Evolutionary conservation across 352 stramenopile genomes (phyloP), one percentile per base, ranked within the genome.

Genomic region (Phytophthora aleatoria): DNA sequence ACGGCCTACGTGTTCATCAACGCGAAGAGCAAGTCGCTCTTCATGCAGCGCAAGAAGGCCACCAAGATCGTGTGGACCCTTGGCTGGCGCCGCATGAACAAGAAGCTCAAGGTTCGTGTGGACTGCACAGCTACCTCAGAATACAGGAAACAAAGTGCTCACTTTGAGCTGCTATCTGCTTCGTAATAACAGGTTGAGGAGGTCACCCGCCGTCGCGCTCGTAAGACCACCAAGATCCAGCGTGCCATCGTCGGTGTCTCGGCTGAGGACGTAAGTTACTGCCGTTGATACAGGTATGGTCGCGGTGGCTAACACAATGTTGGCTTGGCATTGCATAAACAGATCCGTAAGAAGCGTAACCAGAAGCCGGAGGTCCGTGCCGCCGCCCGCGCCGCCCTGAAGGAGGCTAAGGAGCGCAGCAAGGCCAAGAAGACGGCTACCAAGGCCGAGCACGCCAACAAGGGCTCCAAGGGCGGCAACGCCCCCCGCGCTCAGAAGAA

Each of bases 61-160:
- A 98, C 97, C 53, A 99, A 99, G 85, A 97, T 99, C 64, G 94
- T 98, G 61, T 99, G 98, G 98, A 99, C 98, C 60, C 87, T 92
- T 62, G 85, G 81, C 62, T 99, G 97, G 97, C 94, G 97, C 76
- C 94, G 96, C 74, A 96, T 99, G 81, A 98, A 99, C 95, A 99
- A 99, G 91, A 99, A 99, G 92, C 96, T 98, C 75, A 97, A 98
- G 74, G 90, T 94, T 89, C 64, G 81, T 69, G 9, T 42, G 5
- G 3, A 20, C 20, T 20, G 20, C 20, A 20, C 20, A 20, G 20
- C 20, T 20, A 20, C 20, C 20, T 20, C 20, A 20, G 20, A 20
- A 20, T 28, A 15, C 6, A 27, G 38, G 12, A 31, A 10, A 20
- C 20, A 20, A 47, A 48, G 20, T 31, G 33, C 31, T 69, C 13